A percentile compares a stretch with the other conserved stretches of the same genome.
Evolutionary conservation across 78 protist species (phyloP).

Genomic region (Corallochytrium limacisporum): DNA sequence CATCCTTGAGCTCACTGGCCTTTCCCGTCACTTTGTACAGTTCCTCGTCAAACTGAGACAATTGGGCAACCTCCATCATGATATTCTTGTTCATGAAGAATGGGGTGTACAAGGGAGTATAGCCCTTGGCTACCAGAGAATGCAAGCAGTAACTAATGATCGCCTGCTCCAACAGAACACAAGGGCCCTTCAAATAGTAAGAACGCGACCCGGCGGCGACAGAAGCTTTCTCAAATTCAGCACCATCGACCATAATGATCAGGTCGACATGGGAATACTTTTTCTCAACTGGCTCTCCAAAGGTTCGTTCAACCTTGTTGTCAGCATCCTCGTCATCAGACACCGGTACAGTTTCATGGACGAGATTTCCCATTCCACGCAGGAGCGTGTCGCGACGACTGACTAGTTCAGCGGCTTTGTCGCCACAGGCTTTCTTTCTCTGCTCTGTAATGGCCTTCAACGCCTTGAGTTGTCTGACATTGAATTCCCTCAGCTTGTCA

Average conservation of each 20-base stretch:
- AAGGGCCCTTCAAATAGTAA: slow-evolving; percentile 60
- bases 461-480: slow-evolving; percentile 24
- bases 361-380: slow-evolving; percentile 73
- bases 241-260: slow-evolving; percentile 70
- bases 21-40: slow-evolving; percentile 85
- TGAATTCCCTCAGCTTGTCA: too few species aligned
- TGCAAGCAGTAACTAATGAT: slow-evolving; percentile 68
- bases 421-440: neutral
- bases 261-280: slow-evolving; percentile 61
- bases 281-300: slow-evolving; percentile 42
- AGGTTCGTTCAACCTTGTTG: slow-evolving; percentile 32
- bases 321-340: slow-evolving; percentile 60
- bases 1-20: slow-evolving; percentile 4
- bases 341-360: slow-evolving; percentile 76
- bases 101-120: slow-evolving; percentile 81
- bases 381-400: slow-evolving; percentile 10
- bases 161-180: slow-evolving; percentile 75
- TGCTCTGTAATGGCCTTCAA: slow-evolving; percentile 17
- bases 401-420: slow-evolving; percentile 7
- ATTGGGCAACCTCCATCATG: slow-evolving; percentile 93
- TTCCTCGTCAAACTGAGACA: slow-evolving; percentile 95
- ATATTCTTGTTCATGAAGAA: slow-evolving; percentile 79
- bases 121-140: slow-evolving; percentile 41
- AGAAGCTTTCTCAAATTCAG: slow-evolving; percentile 52
- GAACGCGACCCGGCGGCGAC: slow-evolving; percentile 83